Conservation (phyloP, 495 filamentous ascomycete species). For the Annulohypoxylon bovei region DNA sequence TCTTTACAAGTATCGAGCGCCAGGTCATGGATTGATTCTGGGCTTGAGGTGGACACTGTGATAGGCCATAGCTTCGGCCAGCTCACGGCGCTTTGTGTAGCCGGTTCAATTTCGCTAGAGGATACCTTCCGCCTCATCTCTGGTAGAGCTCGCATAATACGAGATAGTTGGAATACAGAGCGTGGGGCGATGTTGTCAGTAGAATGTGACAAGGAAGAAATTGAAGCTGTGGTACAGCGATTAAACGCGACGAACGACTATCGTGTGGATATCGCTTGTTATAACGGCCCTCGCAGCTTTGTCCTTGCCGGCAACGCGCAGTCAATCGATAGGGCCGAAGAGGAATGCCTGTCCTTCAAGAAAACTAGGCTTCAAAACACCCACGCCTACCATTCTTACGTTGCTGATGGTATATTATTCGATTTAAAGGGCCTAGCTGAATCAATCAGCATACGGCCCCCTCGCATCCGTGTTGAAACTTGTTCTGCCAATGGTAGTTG, state of each 20-base stretch:
- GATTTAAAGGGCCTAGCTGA: neutral
- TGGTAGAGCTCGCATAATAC: neutral
- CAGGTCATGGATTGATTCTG: slow-evolving; percentile 58
- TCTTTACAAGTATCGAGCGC: slow-evolving; percentile 59
- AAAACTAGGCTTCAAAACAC: slow-evolving; percentile 1
- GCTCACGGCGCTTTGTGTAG: slow-evolving; percentile 58
- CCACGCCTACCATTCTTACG: slow-evolving; percentile 8
- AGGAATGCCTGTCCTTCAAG: slow-evolving; percentile 1
- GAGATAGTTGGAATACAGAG: neutral
- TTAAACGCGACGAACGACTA: neutral
- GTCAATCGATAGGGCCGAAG: neutral
- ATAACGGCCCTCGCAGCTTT: slow-evolving; percentile 3
- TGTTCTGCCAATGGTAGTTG: neutral
- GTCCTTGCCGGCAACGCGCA: neutral
- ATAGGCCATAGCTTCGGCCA: slow-evolving; percentile 65
- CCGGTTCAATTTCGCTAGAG: slow-evolving; percentile 46
- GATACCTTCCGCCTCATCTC: slow-evolving; percentile 45
- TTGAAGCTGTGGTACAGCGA: neutral
- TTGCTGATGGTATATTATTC: neutral
- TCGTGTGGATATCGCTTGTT: slow-evolving; percentile 4
- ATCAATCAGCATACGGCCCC: neutral
- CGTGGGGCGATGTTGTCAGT: slow-evolving; percentile 4
- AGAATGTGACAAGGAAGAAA: neutral
- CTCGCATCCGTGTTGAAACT: neutral
- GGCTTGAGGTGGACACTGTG: slow-evolving; percentile 46